Percentiles rank a stretch among this genome's conserved stretches.
Conservation (phyloP, 495 filamentous ascomycete genomes). For the Hypomontagnella submonticulosa region DNA sequence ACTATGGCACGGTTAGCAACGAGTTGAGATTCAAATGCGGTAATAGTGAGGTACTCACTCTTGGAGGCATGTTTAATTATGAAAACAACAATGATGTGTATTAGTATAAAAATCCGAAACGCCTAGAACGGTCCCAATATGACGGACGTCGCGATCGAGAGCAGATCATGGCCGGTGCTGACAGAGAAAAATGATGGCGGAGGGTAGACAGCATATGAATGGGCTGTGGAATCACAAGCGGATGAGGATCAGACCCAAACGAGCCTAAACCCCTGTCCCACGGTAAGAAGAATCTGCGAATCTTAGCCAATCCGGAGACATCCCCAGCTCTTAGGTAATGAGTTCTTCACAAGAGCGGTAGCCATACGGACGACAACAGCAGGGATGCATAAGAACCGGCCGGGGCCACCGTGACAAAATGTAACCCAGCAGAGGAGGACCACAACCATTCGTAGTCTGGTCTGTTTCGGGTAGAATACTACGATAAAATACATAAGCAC, state of each 20-base stretch:
- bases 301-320: slow-evolving; percentile 21
- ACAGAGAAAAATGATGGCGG: slow-evolving; percentile 14
- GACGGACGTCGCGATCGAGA: slow-evolving; percentile 24
- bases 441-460: slow-evolving; percentile 6
- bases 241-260: slow-evolving; percentile 27
- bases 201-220: slow-evolving; percentile 28
- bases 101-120: slow-evolving; percentile 4
- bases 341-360: slow-evolving; percentile 13
- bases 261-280: slow-evolving; percentile 10
- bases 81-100: background rate
- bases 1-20: slow-evolving; percentile 34
- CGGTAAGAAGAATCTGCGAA: slow-evolving; percentile 27
- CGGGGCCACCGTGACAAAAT: slow-evolving; percentile 35
- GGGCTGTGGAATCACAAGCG: slow-evolving; percentile 29
- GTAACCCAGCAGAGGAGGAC: slow-evolving; percentile 22
- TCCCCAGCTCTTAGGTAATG: slow-evolving; percentile 24
- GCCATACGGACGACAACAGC: slow-evolving; percentile 16
- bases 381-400: slow-evolving; percentile 32
- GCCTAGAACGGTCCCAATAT: slow-evolving; percentile 1
- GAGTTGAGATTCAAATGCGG: background rate
- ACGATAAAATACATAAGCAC: slow-evolving; percentile 1
- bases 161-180: slow-evolving; percentile 23
- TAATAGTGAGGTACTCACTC: slow-evolving; percentile 27
- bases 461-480: slow-evolving; percentile 4
- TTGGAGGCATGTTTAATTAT: slow-evolving; percentile 32